Conservation (phyloP, 2,329 filamentous ascomycete genomes). For the Cladosporium sp. region DNA sequence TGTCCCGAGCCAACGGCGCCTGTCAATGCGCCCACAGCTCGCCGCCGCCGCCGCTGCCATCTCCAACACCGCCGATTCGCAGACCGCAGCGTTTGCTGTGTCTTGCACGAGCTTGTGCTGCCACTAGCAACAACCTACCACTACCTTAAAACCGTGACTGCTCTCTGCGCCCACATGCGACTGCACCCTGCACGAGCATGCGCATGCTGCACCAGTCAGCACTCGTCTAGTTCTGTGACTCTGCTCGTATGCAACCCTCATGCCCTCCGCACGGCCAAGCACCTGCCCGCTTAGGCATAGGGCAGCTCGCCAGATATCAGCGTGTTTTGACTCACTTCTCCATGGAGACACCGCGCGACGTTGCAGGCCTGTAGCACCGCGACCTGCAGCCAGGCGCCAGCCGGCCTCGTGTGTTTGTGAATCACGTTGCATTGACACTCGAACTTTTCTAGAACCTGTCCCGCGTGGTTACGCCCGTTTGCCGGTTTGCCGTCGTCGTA, state of each 20-base stretch:
- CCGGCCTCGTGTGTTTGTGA: neutral
- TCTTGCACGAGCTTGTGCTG: too few species aligned
- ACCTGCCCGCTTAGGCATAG: constrained; percentile 1
- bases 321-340: neutral
- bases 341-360: neutral
- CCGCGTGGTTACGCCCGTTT: too few species aligned
- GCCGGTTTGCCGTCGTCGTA: too few species aligned
- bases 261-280: neutral
- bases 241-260: neutral
- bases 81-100: too few species aligned
- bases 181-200: too few species aligned
- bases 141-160: too few species aligned
- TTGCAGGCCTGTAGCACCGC: neutral
- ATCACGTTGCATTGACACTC: neutral
- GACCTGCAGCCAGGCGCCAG: neutral
- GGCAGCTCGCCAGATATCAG: neutral
- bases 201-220: too few species aligned
- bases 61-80: too few species aligned
- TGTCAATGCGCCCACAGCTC: neutral
- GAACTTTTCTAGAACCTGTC: too few species aligned
- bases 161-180: too few species aligned
- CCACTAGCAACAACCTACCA: too few species aligned
- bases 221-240: neutral
- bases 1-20: neutral
- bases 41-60: too few species aligned